phyloP scores from a whole-genome alignment of 306 rosid genomes.

The Ormosia emarginata region DNA sequence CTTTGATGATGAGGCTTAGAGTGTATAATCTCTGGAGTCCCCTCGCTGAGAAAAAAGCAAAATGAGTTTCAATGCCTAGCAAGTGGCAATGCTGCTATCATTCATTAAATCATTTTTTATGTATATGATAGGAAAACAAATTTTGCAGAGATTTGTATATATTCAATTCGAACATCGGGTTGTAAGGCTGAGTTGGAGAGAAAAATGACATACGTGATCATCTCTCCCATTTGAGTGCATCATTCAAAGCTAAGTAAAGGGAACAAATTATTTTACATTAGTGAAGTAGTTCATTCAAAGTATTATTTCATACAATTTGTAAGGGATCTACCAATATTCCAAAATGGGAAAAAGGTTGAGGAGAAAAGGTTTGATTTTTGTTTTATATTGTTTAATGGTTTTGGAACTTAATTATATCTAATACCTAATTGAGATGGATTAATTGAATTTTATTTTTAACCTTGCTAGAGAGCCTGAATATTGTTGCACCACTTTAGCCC shows the following conservation, averaged over 20 bases:
- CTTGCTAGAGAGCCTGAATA: no score
- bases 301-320: neutral
- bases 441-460: no score
- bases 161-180: neutral
- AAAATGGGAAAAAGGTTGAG: neutral
- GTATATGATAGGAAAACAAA: neutral
- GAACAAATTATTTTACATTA: neutral
- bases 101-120: constrained; percentile 20
- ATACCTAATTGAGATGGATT: no score
- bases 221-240: neutral
- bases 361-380: neutral
- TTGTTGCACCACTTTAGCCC: no score
- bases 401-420: neutral
- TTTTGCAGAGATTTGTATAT: constrained; percentile 11
- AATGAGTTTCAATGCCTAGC: constrained; percentile 4
- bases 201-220: neutral
- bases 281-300: neutral
- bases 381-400: neutral
- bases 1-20: neutral
- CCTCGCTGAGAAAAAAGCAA: neutral
- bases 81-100: neutral
- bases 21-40: neutral
- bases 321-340: neutral
- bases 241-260: neutral
- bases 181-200: neutral